phyloP scores from a whole-genome alignment of 805 yeast species.

The Metschnikowia reukaufii region DNA sequence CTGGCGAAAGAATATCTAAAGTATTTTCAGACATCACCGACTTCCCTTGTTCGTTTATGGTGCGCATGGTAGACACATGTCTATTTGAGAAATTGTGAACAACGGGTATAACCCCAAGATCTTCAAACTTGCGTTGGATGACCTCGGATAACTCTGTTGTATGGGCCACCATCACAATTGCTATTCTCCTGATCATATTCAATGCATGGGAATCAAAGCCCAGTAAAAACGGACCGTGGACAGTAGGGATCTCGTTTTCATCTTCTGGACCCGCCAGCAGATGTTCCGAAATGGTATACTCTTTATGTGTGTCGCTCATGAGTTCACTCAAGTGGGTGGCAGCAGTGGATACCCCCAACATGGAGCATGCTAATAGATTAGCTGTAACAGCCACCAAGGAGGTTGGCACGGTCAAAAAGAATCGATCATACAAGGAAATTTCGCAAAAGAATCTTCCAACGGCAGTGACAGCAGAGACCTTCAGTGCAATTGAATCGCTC shows the following conservation, averaged over 20 bases:
- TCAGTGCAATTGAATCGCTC: slow-evolving; percentile 24
- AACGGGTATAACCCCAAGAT: slow-evolving; percentile 54
- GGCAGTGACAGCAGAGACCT: slow-evolving; percentile 53
- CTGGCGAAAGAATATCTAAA: slow-evolving; percentile 11
- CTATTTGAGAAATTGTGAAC: slow-evolving; percentile 30
- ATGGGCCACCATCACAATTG: slow-evolving; percentile 44
- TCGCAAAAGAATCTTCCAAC: slow-evolving; percentile 57
- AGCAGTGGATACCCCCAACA: slow-evolving; percentile 50
- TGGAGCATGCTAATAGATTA: slow-evolving; percentile 52
- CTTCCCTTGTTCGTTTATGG: slow-evolving; percentile 16
- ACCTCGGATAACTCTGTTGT: slow-evolving; percentile 51
- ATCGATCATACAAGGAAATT: slow-evolving; percentile 50
- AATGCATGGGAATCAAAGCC: slow-evolving; percentile 45
- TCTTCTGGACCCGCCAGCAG: slow-evolving; percentile 30
- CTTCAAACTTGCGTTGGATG: slow-evolving; percentile 49
- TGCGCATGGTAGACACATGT: slow-evolving; percentile 15
- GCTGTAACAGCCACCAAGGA: slow-evolving; percentile 51
- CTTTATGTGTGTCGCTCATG: slow-evolving; percentile 6
- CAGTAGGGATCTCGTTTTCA: slow-evolving; percentile 43
- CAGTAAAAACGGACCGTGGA: slow-evolving; percentile 48
- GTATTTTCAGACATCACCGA: slow-evolving; percentile 14
- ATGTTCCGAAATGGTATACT: slow-evolving; percentile 3
- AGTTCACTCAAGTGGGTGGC: slow-evolving; percentile 14
- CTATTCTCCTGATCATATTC: slow-evolving; percentile 39
- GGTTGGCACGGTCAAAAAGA: slow-evolving; percentile 45